Evolutionary conservation across 129 eudicot genomes (phyloP).

Genomic region (Arctium minus): DNA sequence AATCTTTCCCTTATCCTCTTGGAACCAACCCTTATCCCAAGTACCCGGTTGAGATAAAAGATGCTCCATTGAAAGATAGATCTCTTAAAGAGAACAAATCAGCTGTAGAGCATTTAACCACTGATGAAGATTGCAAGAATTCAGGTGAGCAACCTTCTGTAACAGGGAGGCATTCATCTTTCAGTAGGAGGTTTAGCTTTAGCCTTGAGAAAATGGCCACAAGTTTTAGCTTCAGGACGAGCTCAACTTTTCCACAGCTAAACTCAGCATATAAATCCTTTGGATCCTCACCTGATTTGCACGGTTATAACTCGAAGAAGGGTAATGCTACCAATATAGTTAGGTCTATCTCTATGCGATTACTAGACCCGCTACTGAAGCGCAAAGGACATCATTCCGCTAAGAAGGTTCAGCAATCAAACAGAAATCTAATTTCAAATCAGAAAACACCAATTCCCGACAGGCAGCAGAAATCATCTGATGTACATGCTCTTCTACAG

Average conservation of each 20-base stretch:
- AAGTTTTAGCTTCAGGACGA: conserved; percentile 55
- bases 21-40: neutral
- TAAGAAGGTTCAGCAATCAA: conserved; percentile 26
- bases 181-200: conserved; percentile 49
- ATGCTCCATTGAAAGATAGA: neutral
- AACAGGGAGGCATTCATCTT: conserved; percentile 42
- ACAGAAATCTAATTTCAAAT: neutral
- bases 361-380: conserved; percentile 64
- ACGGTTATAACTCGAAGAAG: conserved; percentile 16
- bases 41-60: neutral
- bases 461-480: conserved; percentile 18
- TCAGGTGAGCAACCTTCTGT: conserved; percentile 11
- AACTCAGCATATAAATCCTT: conserved; percentile 30
- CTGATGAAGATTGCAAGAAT: conserved; percentile 18
- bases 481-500: conserved; percentile 63
- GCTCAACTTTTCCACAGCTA: conserved; percentile 28
- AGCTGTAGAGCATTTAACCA: conserved; percentile 10
- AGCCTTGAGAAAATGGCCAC: conserved; percentile 48
- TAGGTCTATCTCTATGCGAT: conserved; percentile 54
- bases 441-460: conserved; percentile 4
- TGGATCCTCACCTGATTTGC: conserved; percentile 27
- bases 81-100: neutral
- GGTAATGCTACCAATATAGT: conserved; percentile 26
- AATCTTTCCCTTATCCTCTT: conserved; percentile 46
- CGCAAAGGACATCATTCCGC: conserved; percentile 26